phyloP scores from a whole-genome alignment of 2,329 filamentous ascomycete genomes.

The Verruconis gallopava region DNA sequence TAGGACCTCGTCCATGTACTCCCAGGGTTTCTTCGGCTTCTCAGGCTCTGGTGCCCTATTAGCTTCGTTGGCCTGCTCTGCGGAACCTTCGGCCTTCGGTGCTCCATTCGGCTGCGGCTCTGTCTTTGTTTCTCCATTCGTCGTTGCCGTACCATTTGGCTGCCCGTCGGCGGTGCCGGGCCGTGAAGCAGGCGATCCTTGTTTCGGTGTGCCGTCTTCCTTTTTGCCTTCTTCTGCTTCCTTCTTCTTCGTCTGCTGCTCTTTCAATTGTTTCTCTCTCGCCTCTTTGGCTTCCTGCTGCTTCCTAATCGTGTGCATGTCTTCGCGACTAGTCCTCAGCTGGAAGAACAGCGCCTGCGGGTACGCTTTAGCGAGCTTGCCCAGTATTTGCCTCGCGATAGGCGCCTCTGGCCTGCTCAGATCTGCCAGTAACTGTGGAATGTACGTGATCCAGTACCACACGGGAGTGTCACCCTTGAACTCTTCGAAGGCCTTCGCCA shows the following conservation, averaged over 20 bases:
- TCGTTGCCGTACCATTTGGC: constrained; percentile 21
- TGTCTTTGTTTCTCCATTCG: constrained; percentile 42
- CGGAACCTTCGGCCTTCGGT: constrained; percentile 23
- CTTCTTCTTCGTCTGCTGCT: constrained; percentile 36
- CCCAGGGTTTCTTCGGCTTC: constrained; percentile 68
- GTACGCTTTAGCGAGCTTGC: constrained; percentile 90
- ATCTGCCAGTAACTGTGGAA: constrained; percentile 87
- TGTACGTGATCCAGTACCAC: constrained; percentile 99
- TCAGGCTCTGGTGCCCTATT: constrained; percentile 15
- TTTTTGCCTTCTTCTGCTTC: constrained; percentile 39
- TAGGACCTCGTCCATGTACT: constrained; percentile 91
- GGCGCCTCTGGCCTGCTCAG: constrained; percentile 83
- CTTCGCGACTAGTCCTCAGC: constrained; percentile 82
- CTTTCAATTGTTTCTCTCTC: constrained; percentile 42
- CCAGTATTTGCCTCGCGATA: constrained; percentile 71
- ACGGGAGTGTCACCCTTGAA: constrained; percentile 96
- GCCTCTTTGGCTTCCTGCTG: constrained; percentile 52
- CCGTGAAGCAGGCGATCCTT: constrained; percentile 16
- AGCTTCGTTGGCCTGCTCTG: constrained; percentile 21
- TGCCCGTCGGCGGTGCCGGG: constrained; percentile 26
- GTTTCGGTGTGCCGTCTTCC: constrained; percentile 21
- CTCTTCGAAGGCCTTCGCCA: constrained; percentile 79
- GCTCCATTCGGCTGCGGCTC: constrained; percentile 14
- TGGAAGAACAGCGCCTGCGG: constrained; percentile 94
- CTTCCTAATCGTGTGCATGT: constrained; percentile 87